phyloP scores from a whole-genome alignment of 2,329 filamentous ascomycete species.

The Pseudocercospora crystallina region DNA sequence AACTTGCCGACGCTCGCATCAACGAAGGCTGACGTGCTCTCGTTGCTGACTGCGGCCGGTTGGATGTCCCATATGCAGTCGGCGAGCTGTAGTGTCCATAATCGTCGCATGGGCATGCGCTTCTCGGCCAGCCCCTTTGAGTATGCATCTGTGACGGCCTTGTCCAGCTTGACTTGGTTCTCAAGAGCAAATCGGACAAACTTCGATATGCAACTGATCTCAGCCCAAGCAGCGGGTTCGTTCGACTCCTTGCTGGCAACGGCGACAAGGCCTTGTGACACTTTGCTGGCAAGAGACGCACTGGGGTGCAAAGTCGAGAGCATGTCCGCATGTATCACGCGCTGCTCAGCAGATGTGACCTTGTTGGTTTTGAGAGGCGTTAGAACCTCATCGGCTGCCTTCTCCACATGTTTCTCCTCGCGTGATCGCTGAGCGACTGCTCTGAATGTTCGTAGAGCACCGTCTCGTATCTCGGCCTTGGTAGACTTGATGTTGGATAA shows the following conservation, averaged over 20 bases:
- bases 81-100: conserved; percentile 77
- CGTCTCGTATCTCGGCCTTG: conserved; percentile 73
- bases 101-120: conserved; percentile 69
- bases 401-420: conserved; percentile 60
- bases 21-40: conserved; percentile 48
- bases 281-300: conserved; percentile 62
- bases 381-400: conserved; percentile 75
- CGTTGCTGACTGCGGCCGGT: conserved; percentile 49
- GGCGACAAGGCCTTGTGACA: conserved; percentile 65
- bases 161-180: conserved; percentile 62
- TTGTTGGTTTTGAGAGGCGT: conserved; percentile 80
- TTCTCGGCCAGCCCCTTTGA: conserved; percentile 85
- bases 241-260: conserved; percentile 83
- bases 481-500: conserved; percentile 90
- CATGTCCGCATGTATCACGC: conserved; percentile 78
- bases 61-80: conserved; percentile 64
- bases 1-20: conserved; percentile 57
- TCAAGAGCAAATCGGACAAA: conserved; percentile 64
- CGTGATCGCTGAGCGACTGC: conserved; percentile 63
- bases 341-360: conserved; percentile 79
- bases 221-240: conserved; percentile 74
- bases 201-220: conserved; percentile 69
- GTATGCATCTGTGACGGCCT: conserved; percentile 67
- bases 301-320: conserved; percentile 65
- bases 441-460: conserved; percentile 72